A percentile compares a stretch with the other conserved stretches of the same genome.
Evolutionary conservation across 1,284 basidiomycete species (phyloP).

Genomic region (Irpex sp.): DNA sequence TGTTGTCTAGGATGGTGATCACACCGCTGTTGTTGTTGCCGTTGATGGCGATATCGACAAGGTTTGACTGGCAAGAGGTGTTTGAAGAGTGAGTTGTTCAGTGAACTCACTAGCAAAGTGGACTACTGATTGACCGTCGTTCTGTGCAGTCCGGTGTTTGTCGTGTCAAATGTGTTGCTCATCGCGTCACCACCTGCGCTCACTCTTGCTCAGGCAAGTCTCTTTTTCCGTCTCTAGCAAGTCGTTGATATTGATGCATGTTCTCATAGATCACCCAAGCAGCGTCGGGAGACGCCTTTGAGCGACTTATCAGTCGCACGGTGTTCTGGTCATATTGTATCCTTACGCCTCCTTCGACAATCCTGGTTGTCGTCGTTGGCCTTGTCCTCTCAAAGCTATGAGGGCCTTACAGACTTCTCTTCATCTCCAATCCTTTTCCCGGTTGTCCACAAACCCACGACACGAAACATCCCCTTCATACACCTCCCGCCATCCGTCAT

Average conservation of each 20-base stretch:
- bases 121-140: conserved; percentile 4
- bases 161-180: conserved; percentile 75
- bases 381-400: conserved; percentile 53
- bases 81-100: conserved; percentile 65
- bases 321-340: conserved; percentile 84
- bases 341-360: conserved; percentile 78
- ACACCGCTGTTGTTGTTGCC: conserved; percentile 80
- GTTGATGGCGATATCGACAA: conserved; percentile 61
- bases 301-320: conserved; percentile 81
- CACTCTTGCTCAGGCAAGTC: conserved; percentile 69
- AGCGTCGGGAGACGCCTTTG: conserved; percentile 85
- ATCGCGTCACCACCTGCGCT: conserved; percentile 80
- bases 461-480: background rate
- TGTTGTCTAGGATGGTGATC: conserved; percentile 81
- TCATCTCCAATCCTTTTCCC: background rate
- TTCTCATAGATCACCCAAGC: conserved; percentile 79
- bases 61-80: conserved; percentile 57
- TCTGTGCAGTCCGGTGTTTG: conserved; percentile 69
- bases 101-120: conserved; percentile 9
- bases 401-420: background rate
- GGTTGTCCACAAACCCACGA: background rate
- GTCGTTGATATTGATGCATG: background rate
- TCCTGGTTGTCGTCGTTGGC: conserved; percentile 73
- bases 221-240: background rate
- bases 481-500: background rate